phyloP scores from a whole-genome alignment of 2,329 filamentous ascomycete species.

The Phialocephala sp. region DNA sequence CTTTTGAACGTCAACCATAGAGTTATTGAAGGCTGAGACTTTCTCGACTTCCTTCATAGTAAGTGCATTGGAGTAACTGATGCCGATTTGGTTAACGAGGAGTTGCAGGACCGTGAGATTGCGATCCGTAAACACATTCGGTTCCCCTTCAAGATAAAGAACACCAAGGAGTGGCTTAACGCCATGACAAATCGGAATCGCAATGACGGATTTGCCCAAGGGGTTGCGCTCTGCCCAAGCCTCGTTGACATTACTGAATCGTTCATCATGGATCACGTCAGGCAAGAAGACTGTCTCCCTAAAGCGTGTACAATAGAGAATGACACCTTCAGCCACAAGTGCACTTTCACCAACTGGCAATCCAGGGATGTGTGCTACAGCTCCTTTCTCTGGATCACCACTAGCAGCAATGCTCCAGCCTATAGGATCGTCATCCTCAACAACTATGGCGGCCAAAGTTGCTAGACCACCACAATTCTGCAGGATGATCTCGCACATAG shows the following conservation, averaged over 20 bases:
- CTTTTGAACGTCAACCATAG: constrained; percentile 80
- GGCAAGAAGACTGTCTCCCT: constrained; percentile 76
- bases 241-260: constrained; percentile 76
- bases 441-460: constrained; percentile 74
- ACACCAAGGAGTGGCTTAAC: constrained; percentile 73
- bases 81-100: constrained; percentile 79
- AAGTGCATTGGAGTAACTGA: constrained; percentile 72
- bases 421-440: constrained; percentile 65
- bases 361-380: constrained; percentile 68
- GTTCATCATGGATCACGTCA: constrained; percentile 75
- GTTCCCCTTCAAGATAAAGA: constrained; percentile 76
- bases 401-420: constrained; percentile 76
- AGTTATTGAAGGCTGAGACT: constrained; percentile 77
- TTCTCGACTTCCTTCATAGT: constrained; percentile 75
- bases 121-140: constrained; percentile 78
- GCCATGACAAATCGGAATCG: constrained; percentile 79
- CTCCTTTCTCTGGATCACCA: constrained; percentile 72
- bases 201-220: constrained; percentile 75
- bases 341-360: constrained; percentile 69
- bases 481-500: constrained; percentile 81
- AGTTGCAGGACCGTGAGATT: constrained; percentile 71
- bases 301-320: constrained; percentile 78
- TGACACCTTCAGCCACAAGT: constrained; percentile 76
- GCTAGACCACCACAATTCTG: constrained; percentile 76
- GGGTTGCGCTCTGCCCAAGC: constrained; percentile 72